phyloP scores from a whole-genome alignment of 2,329 filamentous ascomycete genomes.

The Biscogniauxia marginata region DNA sequence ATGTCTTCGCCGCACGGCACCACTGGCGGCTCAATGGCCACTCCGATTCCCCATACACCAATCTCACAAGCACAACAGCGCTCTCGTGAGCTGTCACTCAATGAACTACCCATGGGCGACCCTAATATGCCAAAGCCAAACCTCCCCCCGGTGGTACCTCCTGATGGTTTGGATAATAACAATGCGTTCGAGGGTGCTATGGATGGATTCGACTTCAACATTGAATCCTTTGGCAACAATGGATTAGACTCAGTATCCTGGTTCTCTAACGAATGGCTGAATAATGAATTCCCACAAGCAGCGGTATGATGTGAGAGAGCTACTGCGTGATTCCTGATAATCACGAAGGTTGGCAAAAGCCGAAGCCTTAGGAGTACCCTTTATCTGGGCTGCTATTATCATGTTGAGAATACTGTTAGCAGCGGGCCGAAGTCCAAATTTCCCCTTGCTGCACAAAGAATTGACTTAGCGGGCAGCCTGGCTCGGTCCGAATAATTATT shows the following conservation, averaged over 20 bases:
- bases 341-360: background rate
- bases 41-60: conserved; percentile 21
- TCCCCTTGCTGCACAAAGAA: too few relatives aligned
- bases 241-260: conserved; percentile 33
- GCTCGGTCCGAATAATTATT: too few relatives aligned
- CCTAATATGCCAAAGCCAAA: conserved; percentile 30
- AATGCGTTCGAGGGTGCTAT: conserved; percentile 50
- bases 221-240: conserved; percentile 42
- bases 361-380: background rate
- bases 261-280: conserved; percentile 35
- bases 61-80: conserved; percentile 17
- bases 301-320: conserved; percentile 22
- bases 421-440: too few relatives aligned
- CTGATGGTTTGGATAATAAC: conserved; percentile 44
- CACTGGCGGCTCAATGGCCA: conserved; percentile 20
- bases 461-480: too few relatives aligned
- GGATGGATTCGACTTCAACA: conserved; percentile 46
- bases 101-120: conserved; percentile 25
- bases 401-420: too few relatives aligned
- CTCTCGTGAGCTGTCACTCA: conserved; percentile 23
- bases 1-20: conserved; percentile 25
- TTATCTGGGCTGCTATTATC: background rate
- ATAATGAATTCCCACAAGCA: conserved; percentile 29
- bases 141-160: conserved; percentile 32
- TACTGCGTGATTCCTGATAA: background rate